These are phyloP conservation scores for Eucommia ulmoides DNA, from an alignment of 257 asterid species.

Conservation along the genomic window DNA sequence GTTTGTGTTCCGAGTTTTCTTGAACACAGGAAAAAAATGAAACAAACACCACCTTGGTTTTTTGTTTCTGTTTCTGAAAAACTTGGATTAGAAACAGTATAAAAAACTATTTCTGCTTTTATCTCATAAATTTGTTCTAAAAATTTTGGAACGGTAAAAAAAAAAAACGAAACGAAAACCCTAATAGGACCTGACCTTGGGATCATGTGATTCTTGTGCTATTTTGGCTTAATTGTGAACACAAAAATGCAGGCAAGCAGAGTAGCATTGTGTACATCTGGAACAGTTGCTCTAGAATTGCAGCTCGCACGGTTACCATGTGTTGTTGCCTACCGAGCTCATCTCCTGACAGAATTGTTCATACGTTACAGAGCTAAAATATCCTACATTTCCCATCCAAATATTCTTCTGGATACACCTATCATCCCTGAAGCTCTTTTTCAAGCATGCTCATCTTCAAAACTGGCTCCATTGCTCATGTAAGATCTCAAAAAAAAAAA, in stretches of 20 bases:
- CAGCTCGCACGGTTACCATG: conserved; percentile 94
- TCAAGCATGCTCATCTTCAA: conserved; percentile 63
- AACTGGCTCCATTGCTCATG: conserved; percentile 44
- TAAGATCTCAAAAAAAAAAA: conserved; percentile 19
- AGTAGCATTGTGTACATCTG: conserved; percentile 84
- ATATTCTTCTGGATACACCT: conserved; percentile 58
- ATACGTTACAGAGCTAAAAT: conserved; percentile 67
- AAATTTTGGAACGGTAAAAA: too few relatives aligned
- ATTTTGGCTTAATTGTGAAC: conserved; percentile 3
- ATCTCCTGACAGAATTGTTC: conserved; percentile 72
- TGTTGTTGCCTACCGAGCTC: conserved; percentile 87
- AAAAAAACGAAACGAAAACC: too few relatives aligned
- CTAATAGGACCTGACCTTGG: not conserved
- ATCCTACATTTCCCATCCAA: conserved; percentile 80
- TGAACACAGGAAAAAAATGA: too few relatives aligned
- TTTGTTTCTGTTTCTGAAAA: too few relatives aligned
- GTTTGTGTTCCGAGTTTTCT: too few relatives aligned
- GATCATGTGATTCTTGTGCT: not conserved
- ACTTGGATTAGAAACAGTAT: too few relatives aligned
- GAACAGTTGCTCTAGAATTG: conserved; percentile 82
- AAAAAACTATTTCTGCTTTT: too few relatives aligned
- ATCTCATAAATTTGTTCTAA: too few relatives aligned
- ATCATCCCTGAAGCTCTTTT: conserved; percentile 87
- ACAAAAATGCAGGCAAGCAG: conserved; percentile 60
- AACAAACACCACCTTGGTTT: too few relatives aligned